Percentiles rank a stretch among this genome's conserved stretches.
These are phyloP conservation scores for Madurella fahalii DNA, from an alignment of 2,329 filamentous ascomycete genomes.

Conservation along the genomic window DNA sequence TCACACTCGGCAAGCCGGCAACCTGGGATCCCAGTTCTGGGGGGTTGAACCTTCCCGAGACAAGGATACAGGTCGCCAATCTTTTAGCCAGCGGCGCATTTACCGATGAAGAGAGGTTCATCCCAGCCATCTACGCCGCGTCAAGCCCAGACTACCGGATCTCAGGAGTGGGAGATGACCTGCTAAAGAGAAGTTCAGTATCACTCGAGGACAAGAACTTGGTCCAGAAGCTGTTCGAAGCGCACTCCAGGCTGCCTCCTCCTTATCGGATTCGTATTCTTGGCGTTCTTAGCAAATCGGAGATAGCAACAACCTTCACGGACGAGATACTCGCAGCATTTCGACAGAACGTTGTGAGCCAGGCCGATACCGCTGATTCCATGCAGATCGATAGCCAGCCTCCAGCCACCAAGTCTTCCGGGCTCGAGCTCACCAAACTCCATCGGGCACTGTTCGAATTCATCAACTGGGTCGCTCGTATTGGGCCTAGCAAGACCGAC, in stretches of 20 bases:
- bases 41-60: slow-evolving; percentile 63
- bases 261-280: slow-evolving; percentile 76
- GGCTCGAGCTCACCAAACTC: slow-evolving; percentile 73
- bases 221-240: slow-evolving; percentile 62
- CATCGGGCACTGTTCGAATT: slow-evolving; percentile 81
- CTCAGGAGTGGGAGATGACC: slow-evolving; percentile 79
- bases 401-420: slow-evolving; percentile 40
- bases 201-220: slow-evolving; percentile 66
- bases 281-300: slow-evolving; percentile 70
- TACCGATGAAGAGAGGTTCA: slow-evolving; percentile 73
- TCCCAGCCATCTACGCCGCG: slow-evolving; percentile 79
- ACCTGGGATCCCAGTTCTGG: slow-evolving; percentile 62
- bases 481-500: slow-evolving; percentile 55
- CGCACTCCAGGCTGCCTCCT: slow-evolving; percentile 70
- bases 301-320: slow-evolving; percentile 65
- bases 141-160: slow-evolving; percentile 78
- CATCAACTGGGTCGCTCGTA: slow-evolving; percentile 78
- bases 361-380: slow-evolving; percentile 1
- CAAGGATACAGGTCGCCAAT: slow-evolving; percentile 63
- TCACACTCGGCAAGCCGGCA: slow-evolving; percentile 63
- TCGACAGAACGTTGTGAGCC: slow-evolving; percentile 45
- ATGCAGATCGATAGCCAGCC: slow-evolving; percentile 24
- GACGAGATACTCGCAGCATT: slow-evolving; percentile 66
- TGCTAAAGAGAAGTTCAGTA: slow-evolving; percentile 74
- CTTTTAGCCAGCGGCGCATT: slow-evolving; percentile 85